These are phyloP conservation scores for Parascedosporium putredinis DNA, from an alignment of 2,329 filamentous ascomycete species.

Conservation along the genomic window DNA sequence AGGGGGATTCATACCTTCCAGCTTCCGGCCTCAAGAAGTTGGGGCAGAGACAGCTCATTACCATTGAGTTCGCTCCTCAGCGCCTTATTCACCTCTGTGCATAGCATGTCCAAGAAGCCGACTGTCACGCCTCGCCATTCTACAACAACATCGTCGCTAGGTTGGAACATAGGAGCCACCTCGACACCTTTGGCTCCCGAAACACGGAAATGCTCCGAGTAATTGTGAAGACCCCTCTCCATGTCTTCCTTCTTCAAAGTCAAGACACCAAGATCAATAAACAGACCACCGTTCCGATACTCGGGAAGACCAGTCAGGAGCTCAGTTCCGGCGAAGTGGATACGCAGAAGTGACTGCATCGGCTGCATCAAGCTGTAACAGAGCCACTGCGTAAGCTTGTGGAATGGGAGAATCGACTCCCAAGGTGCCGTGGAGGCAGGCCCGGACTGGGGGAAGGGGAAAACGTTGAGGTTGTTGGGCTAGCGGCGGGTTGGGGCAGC, in stretches of 20 bases:
- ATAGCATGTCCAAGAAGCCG: conserved; percentile 46
- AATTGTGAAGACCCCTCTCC: conserved; percentile 57
- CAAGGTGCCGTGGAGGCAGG: conserved; percentile 48
- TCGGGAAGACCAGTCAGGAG: conserved; percentile 81
- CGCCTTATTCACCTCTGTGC: conserved; percentile 45
- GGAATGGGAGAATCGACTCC: conserved; percentile 80
- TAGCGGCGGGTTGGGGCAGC: conserved; percentile 49
- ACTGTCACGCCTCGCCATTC: conserved; percentile 58
- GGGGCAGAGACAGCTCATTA: conserved; percentile 65
- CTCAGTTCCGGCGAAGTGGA: conserved; percentile 72
- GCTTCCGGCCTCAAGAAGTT: conserved; percentile 89
- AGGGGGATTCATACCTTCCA: conserved; percentile 69
- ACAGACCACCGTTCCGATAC: conserved; percentile 82
- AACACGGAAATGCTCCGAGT: conserved; percentile 56
- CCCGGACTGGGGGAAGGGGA: conserved; percentile 33
- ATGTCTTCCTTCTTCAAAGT: conserved; percentile 61
- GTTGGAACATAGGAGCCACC: conserved; percentile 48
- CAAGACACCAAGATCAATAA: conserved; percentile 75
- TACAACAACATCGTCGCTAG: conserved; percentile 50
- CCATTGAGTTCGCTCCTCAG: conserved; percentile 56
- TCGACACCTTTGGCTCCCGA: conserved; percentile 53
- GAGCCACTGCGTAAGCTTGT: conserved; percentile 92
- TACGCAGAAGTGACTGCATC: conserved; percentile 69
- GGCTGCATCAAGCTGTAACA: conserved; percentile 90
- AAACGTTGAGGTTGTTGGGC: conserved; percentile 38